Conservation (phyloP, 192 early-diverging fungal species). For the Jimgerdemannia flammicorona region DNA sequence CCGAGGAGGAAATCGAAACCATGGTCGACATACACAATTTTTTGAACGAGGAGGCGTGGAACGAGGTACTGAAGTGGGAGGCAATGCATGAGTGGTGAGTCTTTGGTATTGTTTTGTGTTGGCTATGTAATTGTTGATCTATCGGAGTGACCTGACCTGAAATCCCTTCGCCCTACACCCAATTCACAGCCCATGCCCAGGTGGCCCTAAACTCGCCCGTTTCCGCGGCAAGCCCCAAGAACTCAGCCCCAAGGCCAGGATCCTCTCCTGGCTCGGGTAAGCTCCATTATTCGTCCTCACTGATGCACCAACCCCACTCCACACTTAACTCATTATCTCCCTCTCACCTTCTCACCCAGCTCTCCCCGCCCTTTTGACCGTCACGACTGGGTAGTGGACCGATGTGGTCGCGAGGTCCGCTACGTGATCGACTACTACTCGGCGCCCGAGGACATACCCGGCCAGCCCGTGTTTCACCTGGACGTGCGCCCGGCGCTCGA, state of each 20-base stretch:
- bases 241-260: constrained; percentile 67
- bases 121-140: not conserved
- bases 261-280: constrained; percentile 64
- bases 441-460: constrained; percentile 60
- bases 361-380: constrained; percentile 92
- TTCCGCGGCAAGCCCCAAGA: constrained; percentile 85
- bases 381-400: constrained; percentile 94
- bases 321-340: constrained; percentile 4
- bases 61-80: constrained; percentile 95
- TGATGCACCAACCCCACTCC: not conserved
- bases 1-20: constrained; percentile 75
- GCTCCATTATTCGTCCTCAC: not conserved
- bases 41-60: constrained; percentile 94
- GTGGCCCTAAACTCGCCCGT: constrained; percentile 63
- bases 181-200: constrained; percentile 21
- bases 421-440: constrained; percentile 98
- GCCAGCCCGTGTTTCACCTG: constrained; percentile 82
- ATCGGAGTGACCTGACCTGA: not conserved
- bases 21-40: constrained; percentile 99
- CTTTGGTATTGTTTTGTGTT: constrained; percentile 2
- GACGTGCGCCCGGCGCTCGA: constrained; percentile 96
- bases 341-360: constrained; percentile 29
- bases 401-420: constrained; percentile 85
- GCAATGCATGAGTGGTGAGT: constrained; percentile 52
- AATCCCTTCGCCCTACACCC: not conserved